Evolutionary conservation across 495 filamentous ascomycete genomes (phyloP), one percentile per base, ranked within the genome.

Genomic region (Trichoderma parareesei): DNA sequence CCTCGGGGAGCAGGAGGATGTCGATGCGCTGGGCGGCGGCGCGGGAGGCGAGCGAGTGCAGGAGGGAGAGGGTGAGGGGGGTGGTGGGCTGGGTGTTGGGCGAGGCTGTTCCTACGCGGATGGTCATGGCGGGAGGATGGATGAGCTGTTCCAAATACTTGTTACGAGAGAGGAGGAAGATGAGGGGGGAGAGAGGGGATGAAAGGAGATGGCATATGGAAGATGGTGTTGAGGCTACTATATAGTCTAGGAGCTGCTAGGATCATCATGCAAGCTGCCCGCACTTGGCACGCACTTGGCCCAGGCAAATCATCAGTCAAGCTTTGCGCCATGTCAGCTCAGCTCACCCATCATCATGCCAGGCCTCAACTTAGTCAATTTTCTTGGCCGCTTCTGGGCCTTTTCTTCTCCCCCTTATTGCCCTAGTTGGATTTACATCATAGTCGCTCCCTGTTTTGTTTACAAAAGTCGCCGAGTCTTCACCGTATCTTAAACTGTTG

Each of bases 1-100:
- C 93, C 78, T 98, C 93, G 0, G 93, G 93, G 69, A 97, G 94
- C 49, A 97, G 85, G 18, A 98, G 76, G 61, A 98, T 81, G 70
- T 93, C 82, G 37, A 90, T 82, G 38, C 82, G 80, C n/a, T 77
- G 71, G 1, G 64, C 63, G 0, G 81, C 77, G 5, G 88, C 89
- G 3, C 68, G 65, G 1, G 65, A 65, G 38, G 87, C 83, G 20
- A 87, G 84, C 11, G 71, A 65, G 59, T 83, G 76, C 18, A 97
- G 84, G 11, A 86, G 82, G 9, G 71, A 61, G 60, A 97, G 85
- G 3, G 92, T 96, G 40, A 81, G 78, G 8, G 78, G 33, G 8
- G 87, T 84, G 11, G 87, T 87, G 41, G 81, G 65, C 60, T 84
- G 85, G 33, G 92, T 93, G 71, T 80, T 82, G n/a, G 87, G 84